These are phyloP conservation scores for Mycena vitilis DNA, from an alignment of 768 basidiomycete species.

Conservation along the genomic window DNA sequence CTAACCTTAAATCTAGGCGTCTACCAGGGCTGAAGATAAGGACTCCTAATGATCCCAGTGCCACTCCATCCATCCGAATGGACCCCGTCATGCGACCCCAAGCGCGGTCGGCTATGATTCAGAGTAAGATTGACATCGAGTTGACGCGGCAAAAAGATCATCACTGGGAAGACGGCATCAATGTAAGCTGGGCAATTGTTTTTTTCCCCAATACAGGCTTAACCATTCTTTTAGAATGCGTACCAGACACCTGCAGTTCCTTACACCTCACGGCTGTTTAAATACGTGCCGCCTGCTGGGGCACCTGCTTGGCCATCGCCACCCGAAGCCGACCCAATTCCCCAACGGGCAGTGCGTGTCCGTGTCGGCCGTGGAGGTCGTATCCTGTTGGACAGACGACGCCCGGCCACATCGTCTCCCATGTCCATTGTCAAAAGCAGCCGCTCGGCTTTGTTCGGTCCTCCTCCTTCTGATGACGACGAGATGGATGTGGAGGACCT, in stretches of 20 bases:
- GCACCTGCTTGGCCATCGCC: slow-evolving; percentile 37
- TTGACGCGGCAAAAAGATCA: slow-evolving; percentile 78
- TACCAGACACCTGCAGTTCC: slow-evolving; percentile 76
- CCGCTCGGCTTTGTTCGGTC: slow-evolving; percentile 31
- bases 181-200: slow-evolving; percentile 59
- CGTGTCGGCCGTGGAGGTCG: slow-evolving; percentile 89
- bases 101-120: slow-evolving; percentile 74
- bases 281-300: slow-evolving; percentile 61
- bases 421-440: slow-evolving; percentile 35
- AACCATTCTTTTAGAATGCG: slow-evolving; percentile 61
- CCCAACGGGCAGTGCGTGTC: slow-evolving; percentile 69
- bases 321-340: slow-evolving; percentile 41
- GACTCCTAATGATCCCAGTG: slow-evolving; percentile 53
- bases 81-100: slow-evolving; percentile 72
- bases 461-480: slow-evolving; percentile 38
- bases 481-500: slow-evolving; percentile 48
- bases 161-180: slow-evolving; percentile 90
- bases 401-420: slow-evolving; percentile 41
- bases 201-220: not conserved
- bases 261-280: slow-evolving; percentile 75
- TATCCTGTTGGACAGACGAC: slow-evolving; percentile 80
- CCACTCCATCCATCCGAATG: slow-evolving; percentile 49
- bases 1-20: slow-evolving; percentile 46
- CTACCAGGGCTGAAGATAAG: slow-evolving; percentile 67
- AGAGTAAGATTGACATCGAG: slow-evolving; percentile 72